Base-by-base conservation (phyloP, 1,284 basidiomycete species). In the Trichosporon faecale region DNA sequence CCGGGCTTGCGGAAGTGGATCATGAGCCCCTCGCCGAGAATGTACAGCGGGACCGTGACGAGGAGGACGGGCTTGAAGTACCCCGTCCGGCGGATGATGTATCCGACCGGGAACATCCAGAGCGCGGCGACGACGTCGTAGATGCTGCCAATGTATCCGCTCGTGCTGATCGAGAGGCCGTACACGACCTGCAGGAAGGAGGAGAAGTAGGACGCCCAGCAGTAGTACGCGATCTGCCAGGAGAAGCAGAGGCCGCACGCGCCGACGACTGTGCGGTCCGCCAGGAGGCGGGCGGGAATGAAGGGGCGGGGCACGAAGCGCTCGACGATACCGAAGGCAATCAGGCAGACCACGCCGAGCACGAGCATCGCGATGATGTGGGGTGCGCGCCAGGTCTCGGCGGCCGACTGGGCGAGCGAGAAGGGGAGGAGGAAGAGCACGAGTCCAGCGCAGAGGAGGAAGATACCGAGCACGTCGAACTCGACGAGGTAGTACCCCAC, bases 351-450 rank as follows among this genome's bases (percentile, higher is more conserved):
- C 65, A 83, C 61, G 31, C 84, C 84, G 66, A 85, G 68, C 66
- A 85, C 82, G 64, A 85, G 75, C 76, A 81, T 83, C 49, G 76
- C 79, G 69, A 85, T 85, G 74, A 84, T 78, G 67, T 76, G 71
- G 18, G 78, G 75, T 5, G 74, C 71, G 12, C 70, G 65, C 83
- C 84, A 85, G 64, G 69, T 60, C 33, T 78, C 72, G 27, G 72
- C 70, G 16, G 65, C 73, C 12, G 78, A 75, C 0, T 74, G 74
- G 2, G 82, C 83, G 64, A 85, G 73, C 11, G 82, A 81, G 77
- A 85, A 80, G 0, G 84, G 83, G 1, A 84, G 76, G 12, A 85
- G 78, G 74, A 85, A 81, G 29, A 84, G 76, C 27, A 76, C 72
- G 44, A 84, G 76, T 4, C 79, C 77, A n/a, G 78, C 82, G 49